Percentiles rank a stretch among this genome's conserved stretches.
Evolutionary conservation across 805 yeast species (phyloP).

Genomic region (Metschnikowia proteae): DNA sequence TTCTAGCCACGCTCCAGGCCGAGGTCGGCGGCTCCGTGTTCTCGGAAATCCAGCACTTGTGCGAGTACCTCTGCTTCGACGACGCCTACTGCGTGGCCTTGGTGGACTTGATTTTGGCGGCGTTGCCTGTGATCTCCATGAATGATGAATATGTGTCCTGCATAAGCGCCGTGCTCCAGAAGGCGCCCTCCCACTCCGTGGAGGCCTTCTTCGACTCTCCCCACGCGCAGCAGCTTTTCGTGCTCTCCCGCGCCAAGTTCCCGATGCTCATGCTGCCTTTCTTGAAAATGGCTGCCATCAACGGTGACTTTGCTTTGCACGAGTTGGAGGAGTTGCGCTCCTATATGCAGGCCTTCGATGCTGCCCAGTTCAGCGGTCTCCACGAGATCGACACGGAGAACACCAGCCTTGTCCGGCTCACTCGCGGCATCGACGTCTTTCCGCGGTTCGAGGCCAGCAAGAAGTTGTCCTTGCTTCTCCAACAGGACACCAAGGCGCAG

Average conservation of each 20-base stretch:
- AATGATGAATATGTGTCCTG: slow-evolving; percentile 43
- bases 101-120: slow-evolving; percentile 41
- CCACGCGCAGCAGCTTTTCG: slow-evolving; percentile 41
- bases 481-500: slow-evolving; percentile 63
- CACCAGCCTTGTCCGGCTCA: slow-evolving; percentile 50
- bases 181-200: slow-evolving; percentile 44
- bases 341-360: slow-evolving; percentile 50
- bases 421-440: slow-evolving; percentile 44
- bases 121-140: slow-evolving; percentile 48
- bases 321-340: slow-evolving; percentile 58
- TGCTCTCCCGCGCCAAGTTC: slow-evolving; percentile 65
- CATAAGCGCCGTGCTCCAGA: slow-evolving; percentile 38
- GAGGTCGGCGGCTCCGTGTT: slow-evolving; percentile 27
- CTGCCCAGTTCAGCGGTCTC: slow-evolving; percentile 34
- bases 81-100: slow-evolving; percentile 48
- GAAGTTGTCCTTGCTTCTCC: slow-evolving; percentile 43
- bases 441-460: slow-evolving; percentile 55
- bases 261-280: slow-evolving; percentile 65
- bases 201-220: slow-evolving; percentile 45
- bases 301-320: slow-evolving; percentile 62
- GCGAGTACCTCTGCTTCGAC: slow-evolving; percentile 46
- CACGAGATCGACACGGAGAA: slow-evolving; percentile 50
- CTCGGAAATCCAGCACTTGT: slow-evolving; percentile 38
- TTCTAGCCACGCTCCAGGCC: slow-evolving; percentile 5
- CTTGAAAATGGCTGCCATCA: slow-evolving; percentile 55